Base-by-base conservation (phyloP, 345 rosid genomes). In the Euphorbia peplus region DNA sequence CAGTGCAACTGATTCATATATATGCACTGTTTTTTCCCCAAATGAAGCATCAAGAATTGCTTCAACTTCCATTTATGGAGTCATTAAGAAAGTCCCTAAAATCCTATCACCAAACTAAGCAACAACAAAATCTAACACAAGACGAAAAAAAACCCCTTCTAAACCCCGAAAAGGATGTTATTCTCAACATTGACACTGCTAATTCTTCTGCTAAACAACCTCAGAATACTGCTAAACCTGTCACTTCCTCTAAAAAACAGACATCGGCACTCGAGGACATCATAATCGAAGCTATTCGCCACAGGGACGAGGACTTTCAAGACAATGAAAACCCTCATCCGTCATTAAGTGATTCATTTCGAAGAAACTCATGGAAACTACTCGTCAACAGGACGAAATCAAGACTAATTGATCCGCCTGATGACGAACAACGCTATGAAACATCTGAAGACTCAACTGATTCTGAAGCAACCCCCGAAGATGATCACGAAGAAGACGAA, bases 361-460 rank as follows among this genome's bases (percentile, higher is more conserved):
- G 64, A 10, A 44, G 56, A 39, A 79, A 75, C 58, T 62, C 75
- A n/a, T 81, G 86, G 83, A 67, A 63, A 56, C 63, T 32, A 37
- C 64, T 77, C 46, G 26, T 79, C 66, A 74, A 67, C 48, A 81
- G 60, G 66, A 75, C 78, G 5, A 85, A 79, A 63, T 85, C 89
- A 24, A 70, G 86, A 75, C 58, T 85, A 67, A 51, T 77, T 32
- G 89, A 84, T 73, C 86, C 76, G 16, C 78, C 76, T 0, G 79
- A 76, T 67, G 76, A 62, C 19, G 66, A 14, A 51, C 37, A 14
- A 51, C 37, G 37, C 37, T 74, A 65, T 51, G 60, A 57, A 28
- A 66, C 61, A 54, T 29, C 26, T 21, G 29, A 55, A n/a, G n/a
- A n/a, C 19, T 67, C 59, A 50, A 56, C 16, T 47, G 41, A 8